Conservation (phyloP, 805 yeast genomes). For the Phaffomyces opuntiae region DNA sequence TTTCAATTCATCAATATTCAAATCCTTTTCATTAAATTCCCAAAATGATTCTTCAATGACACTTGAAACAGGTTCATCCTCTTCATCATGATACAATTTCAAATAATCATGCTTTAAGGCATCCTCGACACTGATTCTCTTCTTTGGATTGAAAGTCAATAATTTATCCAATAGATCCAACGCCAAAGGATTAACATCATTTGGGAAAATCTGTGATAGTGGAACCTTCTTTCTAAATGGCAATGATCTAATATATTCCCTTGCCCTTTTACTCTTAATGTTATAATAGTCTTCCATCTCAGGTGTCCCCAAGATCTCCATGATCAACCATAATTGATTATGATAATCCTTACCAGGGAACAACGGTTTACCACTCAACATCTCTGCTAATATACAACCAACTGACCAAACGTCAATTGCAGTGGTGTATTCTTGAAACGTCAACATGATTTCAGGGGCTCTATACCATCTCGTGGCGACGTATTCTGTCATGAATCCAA, state of each 20-base stretch:
- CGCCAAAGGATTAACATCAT: conserved; percentile 39
- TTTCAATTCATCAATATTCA: conserved; percentile 67
- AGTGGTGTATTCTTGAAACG: conserved; percentile 63
- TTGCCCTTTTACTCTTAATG: conserved; percentile 67
- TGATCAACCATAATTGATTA: conserved; percentile 58
- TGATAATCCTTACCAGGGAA: conserved; percentile 74
- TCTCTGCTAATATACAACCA: conserved; percentile 72
- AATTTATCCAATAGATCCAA: conserved; percentile 62
- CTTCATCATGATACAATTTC: conserved; percentile 58
- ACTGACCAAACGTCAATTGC: conserved; percentile 80
- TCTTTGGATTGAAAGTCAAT: conserved; percentile 66
- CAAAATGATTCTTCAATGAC: conserved; percentile 33
- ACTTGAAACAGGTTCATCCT: conserved; percentile 54
- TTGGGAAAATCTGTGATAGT: conserved; percentile 41
- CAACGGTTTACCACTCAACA: conserved; percentile 50
- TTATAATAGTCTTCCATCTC: conserved; percentile 65
- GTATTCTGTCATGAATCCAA: conserved; percentile 64
- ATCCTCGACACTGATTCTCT: conserved; percentile 66
- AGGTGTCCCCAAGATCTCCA: conserved; percentile 70
- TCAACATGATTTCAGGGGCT: conserved; percentile 78
- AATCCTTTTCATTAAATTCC: conserved; percentile 44
- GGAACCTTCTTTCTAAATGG: conserved; percentile 56
- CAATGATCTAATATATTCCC: conserved; percentile 66
- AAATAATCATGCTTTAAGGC: conserved; percentile 73
- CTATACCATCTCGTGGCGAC: conserved; percentile 85